A percentile compares a stretch with the other conserved stretches of the same genome.
These are phyloP conservation scores for Naganishia randhawae DNA, from an alignment of 768 basidiomycete genomes.

Conservation along the genomic window DNA sequence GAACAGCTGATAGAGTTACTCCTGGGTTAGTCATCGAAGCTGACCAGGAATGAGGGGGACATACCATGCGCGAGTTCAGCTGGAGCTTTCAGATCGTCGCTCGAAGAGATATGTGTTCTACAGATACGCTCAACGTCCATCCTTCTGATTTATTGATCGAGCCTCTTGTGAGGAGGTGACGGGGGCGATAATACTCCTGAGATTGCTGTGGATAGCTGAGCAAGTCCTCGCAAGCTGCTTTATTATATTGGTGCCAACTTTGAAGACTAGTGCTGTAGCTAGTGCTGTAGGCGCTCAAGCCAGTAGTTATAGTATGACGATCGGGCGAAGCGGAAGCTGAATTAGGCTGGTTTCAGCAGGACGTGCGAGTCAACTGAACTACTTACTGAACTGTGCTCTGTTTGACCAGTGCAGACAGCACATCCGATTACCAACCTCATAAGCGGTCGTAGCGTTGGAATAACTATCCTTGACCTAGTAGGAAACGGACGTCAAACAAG, in stretches of 20 bases:
- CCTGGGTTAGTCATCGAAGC: neutral
- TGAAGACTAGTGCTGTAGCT: too few relatives aligned
- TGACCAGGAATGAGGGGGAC: slow-evolving; percentile 10
- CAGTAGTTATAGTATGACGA: slow-evolving; percentile 9
- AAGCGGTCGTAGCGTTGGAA: neutral
- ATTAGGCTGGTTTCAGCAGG: neutral
- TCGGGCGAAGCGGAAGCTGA: slow-evolving; percentile 13
- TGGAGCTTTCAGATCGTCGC: slow-evolving; percentile 40
- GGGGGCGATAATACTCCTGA: too few relatives aligned
- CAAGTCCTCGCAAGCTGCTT: too few relatives aligned
- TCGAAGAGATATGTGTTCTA: slow-evolving; percentile 46
- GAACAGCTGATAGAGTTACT: slow-evolving; percentile 45
- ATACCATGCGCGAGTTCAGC: slow-evolving; percentile 43
- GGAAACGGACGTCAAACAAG: neutral
- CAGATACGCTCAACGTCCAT: slow-evolving; percentile 48
- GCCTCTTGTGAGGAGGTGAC: neutral
- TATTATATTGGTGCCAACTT: too few relatives aligned
- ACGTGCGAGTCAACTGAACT: too few relatives aligned
- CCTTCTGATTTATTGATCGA: neutral
- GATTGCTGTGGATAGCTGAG: too few relatives aligned
- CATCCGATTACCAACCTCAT: neutral
- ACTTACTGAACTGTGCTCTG: too few relatives aligned
- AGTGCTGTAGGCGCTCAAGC: too few relatives aligned
- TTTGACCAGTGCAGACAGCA: too few relatives aligned
- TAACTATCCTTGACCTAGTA: neutral